Evolutionary conservation across 1,139 yeast species (phyloP), one percentile per base, ranked within the genome.

Genomic region (Yamadazyma aaseri): DNA sequence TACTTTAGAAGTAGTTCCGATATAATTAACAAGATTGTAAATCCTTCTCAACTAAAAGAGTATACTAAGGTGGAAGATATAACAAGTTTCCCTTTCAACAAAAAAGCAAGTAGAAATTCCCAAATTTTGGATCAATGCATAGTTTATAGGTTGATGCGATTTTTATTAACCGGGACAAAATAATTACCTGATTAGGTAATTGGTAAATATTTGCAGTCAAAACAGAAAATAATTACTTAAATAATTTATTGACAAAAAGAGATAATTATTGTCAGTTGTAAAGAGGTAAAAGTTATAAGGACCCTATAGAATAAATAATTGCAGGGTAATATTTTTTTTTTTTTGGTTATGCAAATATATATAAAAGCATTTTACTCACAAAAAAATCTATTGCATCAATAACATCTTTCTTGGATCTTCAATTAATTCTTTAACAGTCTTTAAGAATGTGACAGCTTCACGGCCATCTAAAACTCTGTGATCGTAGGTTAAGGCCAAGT

Each of bases 351-450:
- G 10, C 21, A 18, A 18, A 18, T 7, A 18, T 18, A 18, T 18
- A 7, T 18, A 18, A 18, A 18, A 18, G n/a, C n/a, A 18, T 18
- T 18, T 7, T 18, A 10, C 21, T 7, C 7, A 10, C 10, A 7
- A 10, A 17, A 6, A 17, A 10, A 18, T 14, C 45, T 58, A 61
- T 59, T 72, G 76, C 59, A 69, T 65, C 62, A 92, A 76, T 61
- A 92, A 78, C 98, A 92, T 92, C 77, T 87, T 92, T 77, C 96
- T 85, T 66, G 99, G 99, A 64, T 92, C 99, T 73, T 94, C 98
- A 54, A 92, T 86, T 65, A 86, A 81, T 72, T 92, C 98, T 77
- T 92, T 92, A 49, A 92, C 81, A 31, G 96, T 86, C 74, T 81
- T 89, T 70, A 92, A 79, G 87, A 90, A 92, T 39, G 94, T 86